These are phyloP conservation scores for Trebouxia gelatinosa DNA, from an alignment of 163 green algal species.

Conservation along the genomic window DNA sequence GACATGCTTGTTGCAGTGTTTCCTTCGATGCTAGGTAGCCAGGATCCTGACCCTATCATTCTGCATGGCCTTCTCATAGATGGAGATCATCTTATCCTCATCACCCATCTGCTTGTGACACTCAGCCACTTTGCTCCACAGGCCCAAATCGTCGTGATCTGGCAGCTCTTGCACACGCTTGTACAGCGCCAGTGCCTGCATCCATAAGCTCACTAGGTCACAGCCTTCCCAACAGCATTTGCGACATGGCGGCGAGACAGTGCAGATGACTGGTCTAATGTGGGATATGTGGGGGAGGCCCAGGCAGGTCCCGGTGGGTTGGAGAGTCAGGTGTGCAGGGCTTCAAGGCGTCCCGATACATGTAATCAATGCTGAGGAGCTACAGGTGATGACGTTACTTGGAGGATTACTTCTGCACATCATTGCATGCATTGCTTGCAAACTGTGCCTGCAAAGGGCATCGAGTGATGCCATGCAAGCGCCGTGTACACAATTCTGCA, in stretches of 20 bases:
- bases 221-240: not conserved
- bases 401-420: too few species aligned
- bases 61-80: constrained; percentile 38
- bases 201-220: not conserved
- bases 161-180: constrained; percentile 38
- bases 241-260: not conserved
- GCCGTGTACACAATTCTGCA: not conserved
- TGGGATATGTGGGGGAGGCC: too few species aligned
- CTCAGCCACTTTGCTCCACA: constrained; percentile 56
- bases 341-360: too few species aligned
- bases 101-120: constrained; percentile 51
- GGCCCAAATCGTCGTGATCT: constrained; percentile 41
- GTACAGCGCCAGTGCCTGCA: constrained; percentile 26
- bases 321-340: too few species aligned
- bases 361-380: not conserved
- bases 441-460: too few species aligned
- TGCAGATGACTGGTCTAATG: too few species aligned
- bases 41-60: not conserved
- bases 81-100: constrained; percentile 33
- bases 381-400: not conserved
- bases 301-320: too few species aligned
- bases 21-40: not conserved
- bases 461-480: too few species aligned
- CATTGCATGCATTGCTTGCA: too few species aligned
- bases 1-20: not conserved